Base-by-base conservation (phyloP, 148 eudicot genomes). In the Rheum nobile region DNA sequence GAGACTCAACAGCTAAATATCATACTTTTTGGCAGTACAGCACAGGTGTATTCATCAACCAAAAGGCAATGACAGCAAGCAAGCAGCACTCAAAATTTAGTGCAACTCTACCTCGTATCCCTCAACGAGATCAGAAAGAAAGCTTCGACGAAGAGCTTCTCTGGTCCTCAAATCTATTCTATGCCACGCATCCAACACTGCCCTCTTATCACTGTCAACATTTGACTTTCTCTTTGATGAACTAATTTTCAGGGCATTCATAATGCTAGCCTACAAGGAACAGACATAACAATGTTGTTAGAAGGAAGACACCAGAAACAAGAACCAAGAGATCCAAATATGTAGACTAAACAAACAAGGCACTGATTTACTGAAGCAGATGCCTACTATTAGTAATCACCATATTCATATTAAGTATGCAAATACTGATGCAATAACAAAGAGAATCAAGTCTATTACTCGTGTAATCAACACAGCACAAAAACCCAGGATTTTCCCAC, bases 91-190 rank as follows among this genome's bases (percentile, higher is more conserved):
- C 35, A 63, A 63, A 32, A 13, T 5, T 59, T 24, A 59, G 31
- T 13, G 67, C 14, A 10, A 71, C 67, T 52, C 39, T 79, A 94
- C 98, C 98, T 94, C 98, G 80, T 88, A 94, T 48, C 88, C 80
- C 71, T 79, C 84, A 76, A 91, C 76, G 46, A 90, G 79, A 47
- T 88, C 95, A 13, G 84, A 78, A 42, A 85, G 89, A 81, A 81
- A 89, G 85, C 90, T 88, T 50, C 93, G 91, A 8, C 97, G 93
- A 75, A 94, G 87, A 67, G 98, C 98, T 78, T 91, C 96, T 81
- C 98, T 87, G 26, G 98, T 91, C 72, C 91, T 83, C 76, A 86
- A 84, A 86, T 89, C 91, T 46, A 94, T 86, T 77, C 96, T 85
- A 74, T 91, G 93, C 98, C 98, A 94, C 38, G 96, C 98, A 73